These are phyloP conservation scores for Rhizophora mangle DNA, from an alignment of 345 rosid species.

Conservation along the genomic window DNA sequence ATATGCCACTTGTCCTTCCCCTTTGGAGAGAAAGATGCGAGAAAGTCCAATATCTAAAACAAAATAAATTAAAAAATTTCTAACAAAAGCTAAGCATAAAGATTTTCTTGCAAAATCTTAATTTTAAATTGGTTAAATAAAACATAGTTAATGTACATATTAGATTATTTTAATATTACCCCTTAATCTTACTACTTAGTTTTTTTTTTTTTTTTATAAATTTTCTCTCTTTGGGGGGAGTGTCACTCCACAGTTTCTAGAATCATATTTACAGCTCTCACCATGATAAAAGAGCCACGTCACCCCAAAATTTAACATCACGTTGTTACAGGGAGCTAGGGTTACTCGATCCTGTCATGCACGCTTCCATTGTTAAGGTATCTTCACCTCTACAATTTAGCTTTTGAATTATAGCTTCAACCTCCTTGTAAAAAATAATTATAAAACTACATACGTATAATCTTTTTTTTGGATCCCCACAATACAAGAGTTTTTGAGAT, in stretches of 20 bases:
- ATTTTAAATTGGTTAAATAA: not conserved
- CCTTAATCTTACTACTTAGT: too few species aligned
- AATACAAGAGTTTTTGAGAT: too few species aligned
- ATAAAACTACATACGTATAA: too few species aligned
- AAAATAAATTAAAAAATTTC: too few species aligned
- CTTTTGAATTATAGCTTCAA: not conserved
- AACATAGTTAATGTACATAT: too few species aligned
- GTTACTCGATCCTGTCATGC: conserved; percentile 1
- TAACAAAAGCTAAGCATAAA: not conserved
- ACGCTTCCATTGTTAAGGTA: not conserved
- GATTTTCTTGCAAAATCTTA: not conserved
- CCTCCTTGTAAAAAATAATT: too few species aligned
- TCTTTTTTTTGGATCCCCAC: too few species aligned
- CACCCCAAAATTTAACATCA: conserved; percentile 8
- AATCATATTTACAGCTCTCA: conserved; percentile 49
- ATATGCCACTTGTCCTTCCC: conserved; percentile 56
- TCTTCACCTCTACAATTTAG: not conserved
- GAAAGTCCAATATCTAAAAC: not conserved
- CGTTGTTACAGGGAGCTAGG: not conserved
- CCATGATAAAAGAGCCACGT: conserved; percentile 42
- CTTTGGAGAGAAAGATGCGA: conserved; percentile 13
- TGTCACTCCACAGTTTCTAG: conserved; percentile 20
- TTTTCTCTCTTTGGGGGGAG: conserved; percentile 27
- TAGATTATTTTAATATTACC: not conserved
- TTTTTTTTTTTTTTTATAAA: not conserved